A percentile compares a stretch with the other conserved stretches of the same genome.
These are phyloP conservation scores for Eimeria necatrix DNA, from an alignment of 169 alveolate species.

Conservation along the genomic window DNA sequence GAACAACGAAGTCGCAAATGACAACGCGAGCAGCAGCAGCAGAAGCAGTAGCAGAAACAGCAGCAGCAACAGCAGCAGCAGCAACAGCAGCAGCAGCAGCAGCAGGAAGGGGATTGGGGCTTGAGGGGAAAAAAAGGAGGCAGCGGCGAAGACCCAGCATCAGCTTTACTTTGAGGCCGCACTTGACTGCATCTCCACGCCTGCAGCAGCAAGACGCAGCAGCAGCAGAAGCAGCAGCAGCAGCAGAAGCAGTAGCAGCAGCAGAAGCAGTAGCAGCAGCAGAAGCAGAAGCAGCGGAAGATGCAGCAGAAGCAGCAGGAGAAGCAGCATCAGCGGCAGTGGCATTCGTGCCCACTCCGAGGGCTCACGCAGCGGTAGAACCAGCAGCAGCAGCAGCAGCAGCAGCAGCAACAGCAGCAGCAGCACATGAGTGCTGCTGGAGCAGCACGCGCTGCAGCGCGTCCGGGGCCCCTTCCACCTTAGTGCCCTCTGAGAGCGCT, in stretches of 20 bases:
- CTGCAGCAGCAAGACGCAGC: background rate
- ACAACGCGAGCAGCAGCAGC: background rate
- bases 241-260: no score
- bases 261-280: no score
- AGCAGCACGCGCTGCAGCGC: slow-evolving; percentile 43
- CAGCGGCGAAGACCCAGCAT: background rate
- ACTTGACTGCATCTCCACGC: background rate
- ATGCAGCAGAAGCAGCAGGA: no score
- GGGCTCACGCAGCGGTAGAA: no score
- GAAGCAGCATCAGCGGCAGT: no score
- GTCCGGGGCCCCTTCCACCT: background rate
- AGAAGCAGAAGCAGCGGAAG: no score
- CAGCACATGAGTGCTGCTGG: slow-evolving; percentile 17
- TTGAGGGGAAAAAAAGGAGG: background rate
- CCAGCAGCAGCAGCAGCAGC: slow-evolving; percentile 12
- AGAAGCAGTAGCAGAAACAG: background rate
- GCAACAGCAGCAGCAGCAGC: no score
- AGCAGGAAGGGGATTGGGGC: background rate
- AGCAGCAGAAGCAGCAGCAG: background rate
- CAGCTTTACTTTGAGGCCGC: background rate
- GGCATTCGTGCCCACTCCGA: no score
- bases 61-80: no score
- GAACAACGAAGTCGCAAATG: no score
- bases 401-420: slow-evolving; percentile 52
- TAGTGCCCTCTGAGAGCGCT: background rate